Conservation (phyloP, 2,329 filamentous ascomycete genomes). For the Scedosporium dehoogii region DNA sequence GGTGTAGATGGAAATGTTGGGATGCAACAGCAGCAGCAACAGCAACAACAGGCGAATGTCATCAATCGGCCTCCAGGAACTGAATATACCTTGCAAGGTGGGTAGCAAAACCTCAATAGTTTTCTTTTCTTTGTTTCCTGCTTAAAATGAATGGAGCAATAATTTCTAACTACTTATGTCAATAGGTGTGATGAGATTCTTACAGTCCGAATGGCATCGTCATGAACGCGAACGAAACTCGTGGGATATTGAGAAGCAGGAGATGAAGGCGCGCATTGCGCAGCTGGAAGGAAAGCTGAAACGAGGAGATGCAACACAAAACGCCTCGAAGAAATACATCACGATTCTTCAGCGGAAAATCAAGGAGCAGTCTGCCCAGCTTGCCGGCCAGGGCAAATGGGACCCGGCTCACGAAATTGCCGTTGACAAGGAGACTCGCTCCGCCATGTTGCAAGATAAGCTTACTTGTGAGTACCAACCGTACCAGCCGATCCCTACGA, state of each 20-base stretch:
- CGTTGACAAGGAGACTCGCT: constrained; percentile 38
- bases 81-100: constrained; percentile 51
- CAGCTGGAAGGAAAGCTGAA: constrained; percentile 83
- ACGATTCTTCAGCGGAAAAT: constrained; percentile 80
- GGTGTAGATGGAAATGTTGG: constrained; percentile 10
- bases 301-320: constrained; percentile 79
- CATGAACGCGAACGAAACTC: constrained; percentile 96
- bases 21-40: constrained; percentile 9
- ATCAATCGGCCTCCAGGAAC: constrained; percentile 46
- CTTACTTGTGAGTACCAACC: constrained; percentile 33
- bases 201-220: constrained; percentile 98
- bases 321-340: constrained; percentile 83
- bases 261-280: constrained; percentile 97
- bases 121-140: not conserved
- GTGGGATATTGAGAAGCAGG: constrained; percentile 97
- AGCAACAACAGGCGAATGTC: constrained; percentile 27
- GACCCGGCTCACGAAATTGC: constrained; percentile 28
- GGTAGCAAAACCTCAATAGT: constrained; percentile 1
- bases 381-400: constrained; percentile 41
- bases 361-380: constrained; percentile 68
- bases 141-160: not conserved
- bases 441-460: constrained; percentile 45
- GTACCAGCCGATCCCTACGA: not conserved
- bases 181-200: constrained; percentile 92
- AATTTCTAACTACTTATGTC: not conserved